These are phyloP conservation scores for Penicillium thymicola DNA, from an alignment of 2,329 filamentous ascomycete genomes.

Conservation along the genomic window DNA sequence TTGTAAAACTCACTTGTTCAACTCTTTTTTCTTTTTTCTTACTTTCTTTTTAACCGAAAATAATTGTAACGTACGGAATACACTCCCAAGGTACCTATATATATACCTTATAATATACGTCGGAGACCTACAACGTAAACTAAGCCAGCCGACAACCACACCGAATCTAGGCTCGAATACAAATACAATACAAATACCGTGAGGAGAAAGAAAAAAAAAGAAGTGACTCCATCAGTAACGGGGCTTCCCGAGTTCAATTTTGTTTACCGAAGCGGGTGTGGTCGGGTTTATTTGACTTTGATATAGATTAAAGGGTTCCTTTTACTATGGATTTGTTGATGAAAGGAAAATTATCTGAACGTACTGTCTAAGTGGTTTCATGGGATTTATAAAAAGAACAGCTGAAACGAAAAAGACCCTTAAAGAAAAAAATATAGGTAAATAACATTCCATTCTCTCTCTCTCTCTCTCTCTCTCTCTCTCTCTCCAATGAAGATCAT, in stretches of 20 bases:
- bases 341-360: background rate
- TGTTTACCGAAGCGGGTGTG: slow-evolving; percentile 17
- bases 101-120: background rate
- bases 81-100: background rate
- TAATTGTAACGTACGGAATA: background rate
- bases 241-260: slow-evolving; percentile 21
- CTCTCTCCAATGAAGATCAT: slow-evolving; percentile 2
- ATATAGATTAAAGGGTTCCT: background rate
- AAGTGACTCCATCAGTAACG: slow-evolving; percentile 5
- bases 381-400: background rate
- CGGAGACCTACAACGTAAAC: background rate
- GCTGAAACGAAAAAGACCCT: background rate
- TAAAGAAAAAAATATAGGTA: background rate
- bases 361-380: too few relatives aligned
- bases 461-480: background rate
- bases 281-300: slow-evolving; percentile 11
- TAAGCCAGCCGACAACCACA: background rate
- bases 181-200: slow-evolving; percentile 5
- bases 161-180: background rate
- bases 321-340: background rate
- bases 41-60: background rate
- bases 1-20: background rate
- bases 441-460: background rate
- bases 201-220: background rate
- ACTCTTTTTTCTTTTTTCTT: background rate